Evolutionary conservation across 177 flowering plant species (phyloP).

Genomic region (Vitis hybrid): DNA sequence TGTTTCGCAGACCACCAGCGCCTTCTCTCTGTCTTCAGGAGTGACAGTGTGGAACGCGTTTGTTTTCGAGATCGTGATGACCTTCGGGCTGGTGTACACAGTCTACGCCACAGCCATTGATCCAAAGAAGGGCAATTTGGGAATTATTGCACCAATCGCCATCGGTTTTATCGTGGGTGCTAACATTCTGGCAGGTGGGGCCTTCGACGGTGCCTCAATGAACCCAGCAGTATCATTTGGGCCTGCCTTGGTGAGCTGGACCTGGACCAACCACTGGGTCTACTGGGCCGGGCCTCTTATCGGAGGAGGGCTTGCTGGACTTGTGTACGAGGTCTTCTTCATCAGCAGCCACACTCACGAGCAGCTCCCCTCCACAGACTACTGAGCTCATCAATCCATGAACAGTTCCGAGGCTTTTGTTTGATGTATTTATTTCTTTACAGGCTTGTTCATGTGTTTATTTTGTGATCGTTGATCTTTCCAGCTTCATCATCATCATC

Average conservation of each 20-base stretch:
- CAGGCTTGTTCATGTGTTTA: neutral
- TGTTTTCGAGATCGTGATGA: constrained; percentile 73
- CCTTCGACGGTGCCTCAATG: constrained; percentile 68
- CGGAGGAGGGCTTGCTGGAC: constrained; percentile 61
- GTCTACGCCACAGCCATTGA: constrained; percentile 70
- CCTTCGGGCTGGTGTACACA: constrained; percentile 70
- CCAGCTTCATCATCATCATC: too few species aligned
- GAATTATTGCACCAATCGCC: constrained; percentile 59
- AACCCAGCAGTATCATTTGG: constrained; percentile 74
- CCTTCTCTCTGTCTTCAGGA: constrained; percentile 36
- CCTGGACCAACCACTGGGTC: constrained; percentile 61
- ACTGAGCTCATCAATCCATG: constrained; percentile 9
- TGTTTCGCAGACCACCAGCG: constrained; percentile 30
- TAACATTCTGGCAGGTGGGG: constrained; percentile 61
- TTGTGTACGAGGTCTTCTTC: constrained; percentile 56
- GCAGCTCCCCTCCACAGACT: constrained; percentile 43
- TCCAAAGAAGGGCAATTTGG: constrained; percentile 56
- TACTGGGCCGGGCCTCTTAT: constrained; percentile 70
- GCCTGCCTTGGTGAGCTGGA: constrained; percentile 65
- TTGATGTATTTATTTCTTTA: neutral
- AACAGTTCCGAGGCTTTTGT: neutral
- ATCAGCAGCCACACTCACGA: constrained; percentile 45
- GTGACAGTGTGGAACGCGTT: constrained; percentile 54
- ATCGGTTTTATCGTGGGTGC: constrained; percentile 77
- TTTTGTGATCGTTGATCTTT: neutral